A percentile compares a stretch with the other conserved stretches of the same genome.
phyloP scores from a whole-genome alignment of 2,329 filamentous ascomycete species.

The Epichloe bromicola region DNA sequence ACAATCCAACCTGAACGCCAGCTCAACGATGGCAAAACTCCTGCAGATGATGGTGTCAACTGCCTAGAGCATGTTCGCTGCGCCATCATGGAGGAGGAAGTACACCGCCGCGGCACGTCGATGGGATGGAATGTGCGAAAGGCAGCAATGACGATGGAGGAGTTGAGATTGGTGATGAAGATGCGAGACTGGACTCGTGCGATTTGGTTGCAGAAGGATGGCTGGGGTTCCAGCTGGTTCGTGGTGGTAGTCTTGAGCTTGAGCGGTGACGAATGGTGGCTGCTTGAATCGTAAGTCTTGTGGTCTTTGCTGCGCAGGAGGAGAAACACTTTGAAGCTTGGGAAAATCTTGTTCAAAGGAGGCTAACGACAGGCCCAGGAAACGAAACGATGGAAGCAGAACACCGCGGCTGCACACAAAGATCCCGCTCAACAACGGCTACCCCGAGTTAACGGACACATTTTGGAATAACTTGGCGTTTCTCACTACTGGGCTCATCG shows the following conservation, averaged over 20 bases:
- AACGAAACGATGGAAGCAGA: slow-evolving; percentile 14
- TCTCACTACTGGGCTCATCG: slow-evolving; percentile 37
- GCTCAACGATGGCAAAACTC: slow-evolving; percentile 48
- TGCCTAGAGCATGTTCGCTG: slow-evolving; percentile 51
- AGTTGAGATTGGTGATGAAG: slow-evolving; percentile 47
- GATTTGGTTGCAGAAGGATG: slow-evolving; percentile 55
- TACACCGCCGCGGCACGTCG: slow-evolving; percentile 46
- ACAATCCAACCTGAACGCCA: slow-evolving; percentile 46
- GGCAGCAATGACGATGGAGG: slow-evolving; percentile 36
- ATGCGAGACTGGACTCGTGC: slow-evolving; percentile 50
- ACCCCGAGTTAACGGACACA: slow-evolving; percentile 30
- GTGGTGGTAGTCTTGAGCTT: slow-evolving; percentile 58
- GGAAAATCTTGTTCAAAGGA: neutral
- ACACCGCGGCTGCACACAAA: slow-evolving; percentile 21
- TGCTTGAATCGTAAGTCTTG: slow-evolving; percentile 46
- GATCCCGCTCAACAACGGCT: slow-evolving; percentile 30
- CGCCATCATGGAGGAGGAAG: slow-evolving; percentile 45
- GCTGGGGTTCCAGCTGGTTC: slow-evolving; percentile 64
- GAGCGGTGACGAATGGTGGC: slow-evolving; percentile 67
- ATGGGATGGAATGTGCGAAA: slow-evolving; percentile 49
- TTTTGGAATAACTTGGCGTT: slow-evolving; percentile 42
- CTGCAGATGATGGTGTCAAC: slow-evolving; percentile 41
- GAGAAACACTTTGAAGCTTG: slow-evolving; percentile 2
- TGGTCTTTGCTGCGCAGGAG: neutral
- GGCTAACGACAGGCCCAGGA: slow-evolving; percentile 1